Base-by-base conservation (phyloP, 345 rosid species). In the Cardamine occulta region DNA sequence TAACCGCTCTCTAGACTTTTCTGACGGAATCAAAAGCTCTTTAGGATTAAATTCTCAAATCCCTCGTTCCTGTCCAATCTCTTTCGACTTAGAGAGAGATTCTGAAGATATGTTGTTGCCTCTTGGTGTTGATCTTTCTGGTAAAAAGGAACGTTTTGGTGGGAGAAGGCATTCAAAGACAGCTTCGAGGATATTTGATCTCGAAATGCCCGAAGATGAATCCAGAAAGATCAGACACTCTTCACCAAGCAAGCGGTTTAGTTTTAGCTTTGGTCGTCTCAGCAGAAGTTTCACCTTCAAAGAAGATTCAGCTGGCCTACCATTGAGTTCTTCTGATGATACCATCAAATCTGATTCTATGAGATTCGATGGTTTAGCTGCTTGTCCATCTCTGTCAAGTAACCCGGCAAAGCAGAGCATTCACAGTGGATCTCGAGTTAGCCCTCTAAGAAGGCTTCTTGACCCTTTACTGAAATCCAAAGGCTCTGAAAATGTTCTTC, bases 201-300 rank as follows among this genome's bases (percentile, higher is more conserved):
- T 77, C 71, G 88, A 87, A 75, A 31, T 80, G 28, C 71, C 58
- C 2, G 84, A 80, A 67, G 52, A 66, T 26, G 82, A 68, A n/a
- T 63, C 76, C 26, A 73, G 63, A 66, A 88, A 76, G 86, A 74
- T 80, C 78, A 85, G 88, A 72, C 82, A 77, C 45, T 72, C 67
- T 18, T 85, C 96, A 57, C 87, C 96, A 52, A 87, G 77, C 79
- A 85, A 85, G 51, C 84, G 97, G 57, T 89, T 88, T 80, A 89
- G 96, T 87, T 89, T 90, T 77, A 92, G 90, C 85, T 82, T 94
- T 28, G 80, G 91, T 60, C 85, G 82, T 72, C 79, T 88, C 80
- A 78, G 87, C 64, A 88, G 87, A 82, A 95, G 97, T 83, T 86
- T 89, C 80, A 92, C 91, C 60, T 84, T 81, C 35, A 95, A 83